Base-by-base conservation (phyloP, 108 stramenopile genomes). In the Cylindrotheca fusiformis region DNA sequence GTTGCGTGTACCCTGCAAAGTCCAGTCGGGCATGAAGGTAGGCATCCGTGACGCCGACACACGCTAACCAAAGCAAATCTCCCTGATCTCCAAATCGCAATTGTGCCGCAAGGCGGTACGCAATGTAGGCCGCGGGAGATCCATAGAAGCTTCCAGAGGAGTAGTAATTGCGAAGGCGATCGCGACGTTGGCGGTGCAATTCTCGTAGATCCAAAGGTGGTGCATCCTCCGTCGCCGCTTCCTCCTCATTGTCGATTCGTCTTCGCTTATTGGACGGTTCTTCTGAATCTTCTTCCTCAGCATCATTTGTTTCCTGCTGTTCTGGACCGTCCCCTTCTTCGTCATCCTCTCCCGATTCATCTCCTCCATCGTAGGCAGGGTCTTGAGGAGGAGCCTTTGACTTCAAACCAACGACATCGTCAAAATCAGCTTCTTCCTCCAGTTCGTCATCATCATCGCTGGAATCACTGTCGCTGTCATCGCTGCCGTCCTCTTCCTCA, bases 1-100 rank as follows among this genome's bases (percentile, higher is more conserved):
- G 46, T 20, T 69, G 61, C 1, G 76, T 53, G 54, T 85, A 94
- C 20, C 88, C 90, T 17, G 60, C 55, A 14, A 82, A 60, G 75
- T 94, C 93, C 6, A 94, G 20, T 8, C 86, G 60, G 21, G 84
- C 68, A 51, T 91, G 87, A 30, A 87, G 48, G 55, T 82, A 89
- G 21, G 88, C 83, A 68, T 87, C 90, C 32, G 90, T 86, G 12
- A 91, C 84, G 0, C 93, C 93, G 1, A 91, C 88, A 52, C 85
- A 84, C 27, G 90, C 90, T 29, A 91, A 60, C 93, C 93, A 94
- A 10, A 94, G 65, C 45, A 94, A 50, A 54, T 87, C 86, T 3
- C 80, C 77, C 14, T 68, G 46, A 32, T 83, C 74, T 10, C 78
- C 83, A 63, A 84, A 90, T 10, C 93, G 82, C 24, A 82, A 52